Evolutionary conservation across 306 rosid genomes (phyloP).

Genomic region (Erythrophleum fordii): DNA sequence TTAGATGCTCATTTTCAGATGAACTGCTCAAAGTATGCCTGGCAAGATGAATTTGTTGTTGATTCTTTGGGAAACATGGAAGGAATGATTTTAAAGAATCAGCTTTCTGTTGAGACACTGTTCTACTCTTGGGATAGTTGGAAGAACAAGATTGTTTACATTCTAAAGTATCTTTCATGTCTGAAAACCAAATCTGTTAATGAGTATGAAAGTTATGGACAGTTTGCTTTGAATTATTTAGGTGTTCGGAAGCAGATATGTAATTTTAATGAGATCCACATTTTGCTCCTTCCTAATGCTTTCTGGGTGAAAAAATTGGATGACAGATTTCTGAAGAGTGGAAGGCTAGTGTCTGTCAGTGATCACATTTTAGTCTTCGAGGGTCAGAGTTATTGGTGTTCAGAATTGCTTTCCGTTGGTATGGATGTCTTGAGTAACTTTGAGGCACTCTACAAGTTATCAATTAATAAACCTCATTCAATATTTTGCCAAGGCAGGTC

Average conservation of each 20-base stretch:
- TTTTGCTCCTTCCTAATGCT: conserved; percentile 62
- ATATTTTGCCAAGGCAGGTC: conserved; percentile 38
- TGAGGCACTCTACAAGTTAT: conserved; percentile 42
- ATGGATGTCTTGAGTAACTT: conserved; percentile 54
- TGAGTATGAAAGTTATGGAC: conserved; percentile 37
- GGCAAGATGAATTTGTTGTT: conserved; percentile 45
- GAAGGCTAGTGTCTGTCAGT: conserved; percentile 49
- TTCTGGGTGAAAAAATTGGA: conserved; percentile 56
- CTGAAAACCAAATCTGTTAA: conserved; percentile 40
- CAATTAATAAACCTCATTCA: conserved; percentile 20
- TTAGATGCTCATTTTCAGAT: conserved; percentile 62
- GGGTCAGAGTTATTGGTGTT: conserved; percentile 59
- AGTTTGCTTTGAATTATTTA: conserved; percentile 60
- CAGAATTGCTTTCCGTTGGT: conserved; percentile 61
- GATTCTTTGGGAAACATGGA: conserved; percentile 42
- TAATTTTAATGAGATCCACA: conserved; percentile 35
- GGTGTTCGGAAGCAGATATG: conserved; percentile 54
- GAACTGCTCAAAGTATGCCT: conserved; percentile 42
- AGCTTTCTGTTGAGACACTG: conserved; percentile 58
- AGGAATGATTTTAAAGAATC: conserved; percentile 35
- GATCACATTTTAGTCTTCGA: conserved; percentile 42
- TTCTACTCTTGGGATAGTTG: conserved; percentile 73
- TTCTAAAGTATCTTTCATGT: conserved; percentile 48
- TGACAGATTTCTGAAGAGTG: conserved; percentile 41
- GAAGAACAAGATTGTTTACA: conserved; percentile 52